A percentile compares a stretch with the other conserved stretches of the same genome.
Conservation (phyloP, 108 stramenopile genomes). For the Nannochloropsis oceanica region DNA sequence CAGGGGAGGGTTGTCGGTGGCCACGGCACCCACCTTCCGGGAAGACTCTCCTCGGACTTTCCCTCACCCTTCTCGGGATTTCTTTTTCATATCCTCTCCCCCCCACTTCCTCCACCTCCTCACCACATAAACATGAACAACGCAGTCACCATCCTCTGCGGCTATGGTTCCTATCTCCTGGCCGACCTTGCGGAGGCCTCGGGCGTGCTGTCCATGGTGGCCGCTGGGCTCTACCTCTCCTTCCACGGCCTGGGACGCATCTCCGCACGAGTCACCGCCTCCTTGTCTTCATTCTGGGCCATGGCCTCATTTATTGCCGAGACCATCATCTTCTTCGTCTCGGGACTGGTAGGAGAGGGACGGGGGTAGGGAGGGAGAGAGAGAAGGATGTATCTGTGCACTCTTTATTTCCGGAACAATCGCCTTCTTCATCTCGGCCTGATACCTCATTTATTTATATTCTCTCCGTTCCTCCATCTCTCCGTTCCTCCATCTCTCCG, state of each 20-base stretch:
- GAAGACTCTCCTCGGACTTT: not conserved
- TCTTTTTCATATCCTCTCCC: not conserved
- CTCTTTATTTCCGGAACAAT: conserved; percentile 56
- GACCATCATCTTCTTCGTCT: conserved; percentile 31
- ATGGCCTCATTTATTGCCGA: conserved; percentile 58
- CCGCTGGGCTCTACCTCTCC: conserved; percentile 42
- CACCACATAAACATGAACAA: conserved; percentile 33
- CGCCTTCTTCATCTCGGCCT: not conserved
- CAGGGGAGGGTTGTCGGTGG: conserved; percentile 22
- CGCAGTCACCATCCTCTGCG: conserved; percentile 48
- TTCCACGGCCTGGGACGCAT: conserved; percentile 8
- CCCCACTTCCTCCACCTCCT: not conserved
- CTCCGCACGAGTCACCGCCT: conserved; percentile 2
- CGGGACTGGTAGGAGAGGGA: conserved; percentile 20
- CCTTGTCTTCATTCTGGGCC: conserved; percentile 47
- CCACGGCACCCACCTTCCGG: conserved; percentile 52
- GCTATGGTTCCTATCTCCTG: conserved; percentile 56
- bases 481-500: too few species aligned
- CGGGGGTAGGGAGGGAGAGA: conserved; percentile 52
- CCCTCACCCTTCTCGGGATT: too few species aligned
- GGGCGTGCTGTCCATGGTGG: conserved; percentile 62
- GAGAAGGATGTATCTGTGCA: conserved; percentile 19
- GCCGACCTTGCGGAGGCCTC: conserved; percentile 39
- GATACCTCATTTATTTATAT: not conserved
- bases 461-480: too few species aligned